Conservation (phyloP, 2,329 filamentous ascomycete genomes). For the Ophiosphaerella korrae region DNA sequence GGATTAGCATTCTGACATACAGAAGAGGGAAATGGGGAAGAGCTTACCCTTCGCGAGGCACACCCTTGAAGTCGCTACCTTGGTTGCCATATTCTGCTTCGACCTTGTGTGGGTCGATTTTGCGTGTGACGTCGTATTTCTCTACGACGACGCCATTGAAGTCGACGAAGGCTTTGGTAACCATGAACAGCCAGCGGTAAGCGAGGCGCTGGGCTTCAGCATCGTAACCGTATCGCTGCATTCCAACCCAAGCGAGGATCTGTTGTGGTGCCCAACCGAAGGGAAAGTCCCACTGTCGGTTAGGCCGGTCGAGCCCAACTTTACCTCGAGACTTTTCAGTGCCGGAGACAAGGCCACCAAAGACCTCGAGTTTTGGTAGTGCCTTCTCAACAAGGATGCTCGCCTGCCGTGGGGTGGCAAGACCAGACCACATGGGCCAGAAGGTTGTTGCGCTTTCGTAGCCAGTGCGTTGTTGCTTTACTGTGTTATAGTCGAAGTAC, state of each 20-base stretch:
- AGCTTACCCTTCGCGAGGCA: conserved; percentile 89
- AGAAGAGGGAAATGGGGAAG: conserved; percentile 24
- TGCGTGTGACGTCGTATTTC: conserved; percentile 95
- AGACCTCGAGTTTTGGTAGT: conserved; percentile 84
- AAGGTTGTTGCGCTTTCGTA: conserved; percentile 95
- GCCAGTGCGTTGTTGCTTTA: conserved; percentile 74
- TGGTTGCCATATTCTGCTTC: conserved; percentile 99
- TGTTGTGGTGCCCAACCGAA: conserved; percentile 99
- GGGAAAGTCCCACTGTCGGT: conserved; percentile 97
- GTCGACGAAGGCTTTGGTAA: conserved; percentile 96
- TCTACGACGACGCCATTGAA: conserved; percentile 98
- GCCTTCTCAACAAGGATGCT: conserved; percentile 78
- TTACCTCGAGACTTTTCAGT: conserved; percentile 86
- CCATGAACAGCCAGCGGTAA: conserved; percentile 98
- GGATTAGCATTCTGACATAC: conserved; percentile 27
- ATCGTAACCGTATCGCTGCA: conserved; percentile 88
- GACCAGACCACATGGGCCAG: conserved; percentile 96
- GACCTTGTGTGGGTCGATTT: conserved; percentile 88
- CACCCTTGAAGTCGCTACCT: conserved; percentile 91
- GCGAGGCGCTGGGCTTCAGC: conserved; percentile 87
- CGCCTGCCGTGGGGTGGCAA: conserved; percentile 86
- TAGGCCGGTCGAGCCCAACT: conserved; percentile 80
- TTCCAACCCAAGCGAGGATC: conserved; percentile 94
- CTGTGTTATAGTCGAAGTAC: conserved; percentile 97
- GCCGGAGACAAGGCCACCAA: conserved; percentile 85